These are phyloP conservation scores for Cladophialophora chaetospira DNA, from an alignment of 2,329 filamentous ascomycete genomes.

Conservation along the genomic window DNA sequence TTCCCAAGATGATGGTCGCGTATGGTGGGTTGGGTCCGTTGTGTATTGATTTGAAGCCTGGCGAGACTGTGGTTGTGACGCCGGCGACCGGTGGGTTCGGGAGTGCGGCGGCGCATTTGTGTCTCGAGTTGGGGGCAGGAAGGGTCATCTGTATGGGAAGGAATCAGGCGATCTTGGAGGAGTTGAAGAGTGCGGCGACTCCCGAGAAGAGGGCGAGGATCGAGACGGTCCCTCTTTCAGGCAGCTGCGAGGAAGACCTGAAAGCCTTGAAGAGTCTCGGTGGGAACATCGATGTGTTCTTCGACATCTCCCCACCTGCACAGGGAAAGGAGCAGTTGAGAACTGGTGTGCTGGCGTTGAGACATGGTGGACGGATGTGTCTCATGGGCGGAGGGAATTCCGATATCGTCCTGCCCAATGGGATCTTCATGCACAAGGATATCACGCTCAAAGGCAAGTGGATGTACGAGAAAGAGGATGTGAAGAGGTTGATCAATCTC, in stretches of 20 bases:
- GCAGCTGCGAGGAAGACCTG: constrained; percentile 43
- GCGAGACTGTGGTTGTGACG: constrained; percentile 52
- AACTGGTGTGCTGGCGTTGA: constrained; percentile 40
- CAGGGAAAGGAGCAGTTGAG: constrained; percentile 43
- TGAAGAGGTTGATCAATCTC: constrained; percentile 29
- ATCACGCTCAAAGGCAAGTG: constrained; percentile 33
- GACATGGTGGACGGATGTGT: constrained; percentile 21
- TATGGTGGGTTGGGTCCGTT: constrained; percentile 46
- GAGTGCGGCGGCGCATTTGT: constrained; percentile 50
- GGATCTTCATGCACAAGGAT: constrained; percentile 24
- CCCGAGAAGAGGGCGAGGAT: constrained; percentile 33
- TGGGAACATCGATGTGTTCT: constrained; percentile 47
- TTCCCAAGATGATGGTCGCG: constrained; percentile 42
- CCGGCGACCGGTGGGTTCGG: constrained; percentile 55
- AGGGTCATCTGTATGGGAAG: constrained; percentile 55
- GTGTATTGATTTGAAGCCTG: constrained; percentile 43
- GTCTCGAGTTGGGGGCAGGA: constrained; percentile 50
- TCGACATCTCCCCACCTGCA: constrained; percentile 52
- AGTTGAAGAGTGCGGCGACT: constrained; percentile 5
- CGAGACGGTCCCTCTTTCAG: constrained; percentile 45
- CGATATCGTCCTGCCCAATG: constrained; percentile 28
- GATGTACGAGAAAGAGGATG: constrained; percentile 33
- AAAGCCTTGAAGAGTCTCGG: constrained; percentile 37
- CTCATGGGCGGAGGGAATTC: constrained; percentile 32
- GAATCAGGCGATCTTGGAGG: constrained; percentile 34